Base-by-base conservation (phyloP, 495 filamentous ascomycete species). In the Xylaria cubensis region DNA sequence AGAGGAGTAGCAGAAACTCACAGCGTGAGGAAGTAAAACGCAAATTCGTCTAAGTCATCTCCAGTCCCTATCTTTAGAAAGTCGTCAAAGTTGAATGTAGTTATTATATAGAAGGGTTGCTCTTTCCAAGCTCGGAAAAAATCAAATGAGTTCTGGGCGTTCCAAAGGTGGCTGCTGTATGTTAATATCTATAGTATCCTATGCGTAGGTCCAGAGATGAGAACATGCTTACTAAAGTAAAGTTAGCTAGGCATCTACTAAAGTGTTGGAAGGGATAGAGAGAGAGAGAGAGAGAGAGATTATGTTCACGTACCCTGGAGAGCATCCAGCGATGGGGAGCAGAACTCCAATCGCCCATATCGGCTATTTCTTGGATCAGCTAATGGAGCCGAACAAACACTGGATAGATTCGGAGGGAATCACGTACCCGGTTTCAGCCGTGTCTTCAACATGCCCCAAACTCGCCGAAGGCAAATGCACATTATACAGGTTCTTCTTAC, bases 81-180 rank as follows among this genome's bases (percentile, higher is more conserved):
- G 3, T 75, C 69, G 6, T 78, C 69, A 26, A 78, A 77, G 24
- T 48, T 13, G 19, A 78, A 74, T 19, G 69, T 51, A 3, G 56
- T 61, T 41, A 79, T 75, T 19, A 76, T 72, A 68, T 69, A 77
- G 46, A 78, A 64, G 0, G 76, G 76, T 61, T 77, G 69, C 64
- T 77, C 76, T 12, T 59, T 74, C 78, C 76, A 78, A 15, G 76
- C 76, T 17, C 53, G 75, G 12, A 71, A 76, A 41, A 79, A 79
- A 13, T 78, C 76, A 2, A 78, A 67, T 10, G 76, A 74, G 55
- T 71, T 72, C n/a, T 50, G 39, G 7, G 76, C 71, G 32, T 71
- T 44, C 76, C 73, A 78, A 51, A 79, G 73, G 59, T 78, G 67
- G 39, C 64, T 72, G 26, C 0, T 6, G 26, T 8, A 13, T 29